Base-by-base conservation (phyloP, 192 early-diverging fungal species). In the Coemansia sp. region DNA sequence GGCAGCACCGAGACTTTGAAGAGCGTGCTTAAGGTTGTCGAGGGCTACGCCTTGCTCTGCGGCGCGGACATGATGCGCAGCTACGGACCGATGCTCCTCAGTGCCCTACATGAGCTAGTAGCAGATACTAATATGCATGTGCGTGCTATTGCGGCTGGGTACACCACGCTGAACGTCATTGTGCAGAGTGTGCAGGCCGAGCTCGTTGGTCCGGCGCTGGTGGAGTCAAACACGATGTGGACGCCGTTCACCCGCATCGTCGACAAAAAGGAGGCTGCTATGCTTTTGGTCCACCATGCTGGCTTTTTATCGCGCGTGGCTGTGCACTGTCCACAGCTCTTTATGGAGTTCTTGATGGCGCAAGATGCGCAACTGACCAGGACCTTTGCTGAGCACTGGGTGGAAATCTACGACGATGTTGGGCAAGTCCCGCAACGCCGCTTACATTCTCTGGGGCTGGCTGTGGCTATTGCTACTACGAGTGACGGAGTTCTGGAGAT, bases 21-120 rank as follows among this genome's bases (percentile, higher is more conserved):
- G 50, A 88, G 79, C 35, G 83, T 91, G 41, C 83, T 97, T 35
- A 88, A 86, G 58, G 86, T 96, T n/a, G 59, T 94, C n/a, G 94
- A 97, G 73, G 87, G 91, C 53, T 95, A 93, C 67, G 72, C 92
- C 26, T 56, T 96, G 37, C 66, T 97, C 3, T 85, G 71, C 42
- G 70, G 66, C 1, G 33, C 39, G 14, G 39, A 48, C 31, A 53
- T 66, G 35, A 70, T 73, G 50, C 57, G 23, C 23, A 39, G 52
- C 14, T 25, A 35, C 36, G 79, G 79, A 6, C 13, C 43, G 10
- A 42, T 48, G n/a, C 55, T 82, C 13, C 26, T 73, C 28, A 56
- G 64, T 16, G 79, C 67, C 6, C 61, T 82, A 20, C 62, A 70
- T 26, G 35, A 38, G 14, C 72, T 80, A 21, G 72, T 75, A 7